Evolutionary conservation across 2,329 filamentous ascomycete species (phyloP), one percentile per base, ranked within the genome.

Genomic region (Epichloe amarillans): DNA sequence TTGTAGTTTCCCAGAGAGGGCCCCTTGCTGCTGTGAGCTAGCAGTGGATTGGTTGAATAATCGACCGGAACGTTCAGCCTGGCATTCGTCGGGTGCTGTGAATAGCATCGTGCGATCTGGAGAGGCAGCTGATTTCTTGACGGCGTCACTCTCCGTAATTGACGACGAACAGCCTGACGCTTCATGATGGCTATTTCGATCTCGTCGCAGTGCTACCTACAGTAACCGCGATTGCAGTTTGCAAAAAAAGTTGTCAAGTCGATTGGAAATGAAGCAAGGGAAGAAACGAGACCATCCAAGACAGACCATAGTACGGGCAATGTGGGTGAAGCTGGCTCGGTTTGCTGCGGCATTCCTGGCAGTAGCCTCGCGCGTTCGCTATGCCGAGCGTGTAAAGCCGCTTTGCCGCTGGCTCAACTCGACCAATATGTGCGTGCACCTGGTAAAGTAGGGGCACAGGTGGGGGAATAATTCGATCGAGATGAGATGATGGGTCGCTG

Each of bases 11-110:
- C 54, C 23, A 57, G 76, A 7, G 88, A 81, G 1, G 81, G 44
- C 3, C 52, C 72, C 57, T 86, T 82, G 2, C 89, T 76, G 23
- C 80, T 86, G 64, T 96, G 93, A 52, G 88, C 79, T 30, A 98
- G 77, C 40, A 97, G 71, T 14, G 88, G 77, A 1, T 85, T 94
- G 15, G 84, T 82, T 54, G 83, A 80, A 69, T 93, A 98, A 72
- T 97, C 90, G 58, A 88, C 81, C 6, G 90, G 87, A 46, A 88
- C 69, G 66, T 98, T 98, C 50, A 98, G 79, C 57, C 72, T 75
- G 49, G 80, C 80, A 52, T 77, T 77, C 26, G 78, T 73, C 35
- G 76, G 76, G 52, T 77, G 74, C 47, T 76, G 75, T 51, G 77
- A 81, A 63, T 80, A 80, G 55, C 57, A 63, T 39, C 63, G 57